phyloP scores from a whole-genome alignment of 2,329 filamentous ascomycete species.

The Laburnicola sp. region DNA sequence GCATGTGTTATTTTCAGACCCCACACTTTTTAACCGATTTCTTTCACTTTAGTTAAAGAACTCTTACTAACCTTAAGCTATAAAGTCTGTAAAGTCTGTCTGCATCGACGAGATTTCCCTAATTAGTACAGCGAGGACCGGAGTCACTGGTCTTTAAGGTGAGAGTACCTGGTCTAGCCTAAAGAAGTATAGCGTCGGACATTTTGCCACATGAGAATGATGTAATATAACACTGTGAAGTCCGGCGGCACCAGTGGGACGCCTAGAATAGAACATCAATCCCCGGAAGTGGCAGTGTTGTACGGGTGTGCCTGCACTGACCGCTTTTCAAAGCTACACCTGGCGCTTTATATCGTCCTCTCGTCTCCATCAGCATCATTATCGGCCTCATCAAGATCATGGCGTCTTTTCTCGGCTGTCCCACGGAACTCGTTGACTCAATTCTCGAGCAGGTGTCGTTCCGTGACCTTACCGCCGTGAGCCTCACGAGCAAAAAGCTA shows the following conservation, averaged over 20 bases:
- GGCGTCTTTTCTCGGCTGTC: slow-evolving; percentile 1
- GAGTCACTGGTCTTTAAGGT: too few species aligned
- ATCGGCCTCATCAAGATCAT: slow-evolving; percentile 1
- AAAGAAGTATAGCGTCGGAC: slow-evolving; percentile 2
- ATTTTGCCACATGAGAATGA: neutral
- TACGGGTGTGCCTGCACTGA: slow-evolving; percentile 1
- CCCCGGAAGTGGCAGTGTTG: neutral
- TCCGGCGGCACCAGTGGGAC: too few species aligned
- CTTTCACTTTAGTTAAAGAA: too few species aligned
- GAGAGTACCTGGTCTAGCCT: too few species aligned
- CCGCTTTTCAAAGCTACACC: neutral
- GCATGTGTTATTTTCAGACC: too few species aligned
- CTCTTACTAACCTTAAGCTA: too few species aligned
- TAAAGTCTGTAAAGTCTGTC: too few species aligned
- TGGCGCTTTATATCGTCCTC: slow-evolving; percentile 3
- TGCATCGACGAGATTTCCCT: too few species aligned
- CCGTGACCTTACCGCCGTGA: slow-evolving; percentile 5
- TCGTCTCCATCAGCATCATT: neutral
- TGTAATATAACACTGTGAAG: too few species aligned
- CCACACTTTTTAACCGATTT: too few species aligned
- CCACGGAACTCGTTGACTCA: neutral
- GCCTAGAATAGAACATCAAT: slow-evolving; percentile 2
- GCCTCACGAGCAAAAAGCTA: slow-evolving; percentile 3
- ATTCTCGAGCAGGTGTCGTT: slow-evolving; percentile 2
- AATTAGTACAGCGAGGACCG: too few species aligned